Percentiles rank a stretch among this genome's conserved stretches.
Conservation (phyloP, 2,329 filamentous ascomycete genomes). For the Endoconidiophora laricicola region DNA sequence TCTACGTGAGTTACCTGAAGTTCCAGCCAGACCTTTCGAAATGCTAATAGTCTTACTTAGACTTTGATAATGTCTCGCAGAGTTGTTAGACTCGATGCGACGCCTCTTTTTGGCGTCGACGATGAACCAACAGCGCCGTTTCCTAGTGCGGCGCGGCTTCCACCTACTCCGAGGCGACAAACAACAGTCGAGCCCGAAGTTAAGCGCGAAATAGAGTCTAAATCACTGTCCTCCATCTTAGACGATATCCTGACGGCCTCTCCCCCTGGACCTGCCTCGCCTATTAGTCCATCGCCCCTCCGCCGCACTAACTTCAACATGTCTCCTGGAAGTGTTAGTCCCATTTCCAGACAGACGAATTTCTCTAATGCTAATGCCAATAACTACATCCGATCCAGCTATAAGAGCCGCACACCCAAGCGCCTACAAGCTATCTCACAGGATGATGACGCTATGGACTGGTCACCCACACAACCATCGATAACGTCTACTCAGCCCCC, state of each 20-base stretch:
- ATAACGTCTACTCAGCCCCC: constrained; percentile 21
- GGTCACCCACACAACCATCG: constrained; percentile 38
- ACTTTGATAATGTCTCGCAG: constrained; percentile 2
- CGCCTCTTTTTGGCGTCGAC: constrained; percentile 30
- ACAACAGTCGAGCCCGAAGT: constrained; percentile 2
- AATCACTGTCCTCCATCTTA: constrained; percentile 30
- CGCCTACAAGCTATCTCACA: constrained; percentile 15
- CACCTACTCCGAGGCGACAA: not conserved
- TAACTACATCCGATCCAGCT: not conserved
- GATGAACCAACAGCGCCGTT: constrained; percentile 3
- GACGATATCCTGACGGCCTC: constrained; percentile 25
- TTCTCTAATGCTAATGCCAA: not conserved
- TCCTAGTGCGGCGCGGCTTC: not conserved
- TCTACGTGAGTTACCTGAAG: constrained; percentile 30
- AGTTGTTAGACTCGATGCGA: constrained; percentile 32
- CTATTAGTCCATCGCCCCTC: constrained; percentile 8
- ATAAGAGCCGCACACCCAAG: constrained; percentile 5
- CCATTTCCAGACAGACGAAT: constrained; percentile 6
- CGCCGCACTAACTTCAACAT: constrained; percentile 9
- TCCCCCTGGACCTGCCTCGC: constrained; percentile 14
- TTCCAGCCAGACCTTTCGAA: too few species aligned
- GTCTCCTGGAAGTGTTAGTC: constrained; percentile 4
- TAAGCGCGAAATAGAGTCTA: constrained; percentile 19
- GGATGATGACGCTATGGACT: constrained; percentile 50
- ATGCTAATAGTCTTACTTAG: too few species aligned